Conservation (phyloP, 208 protist genomes). For the Novymonas esmeraldas region DNA sequence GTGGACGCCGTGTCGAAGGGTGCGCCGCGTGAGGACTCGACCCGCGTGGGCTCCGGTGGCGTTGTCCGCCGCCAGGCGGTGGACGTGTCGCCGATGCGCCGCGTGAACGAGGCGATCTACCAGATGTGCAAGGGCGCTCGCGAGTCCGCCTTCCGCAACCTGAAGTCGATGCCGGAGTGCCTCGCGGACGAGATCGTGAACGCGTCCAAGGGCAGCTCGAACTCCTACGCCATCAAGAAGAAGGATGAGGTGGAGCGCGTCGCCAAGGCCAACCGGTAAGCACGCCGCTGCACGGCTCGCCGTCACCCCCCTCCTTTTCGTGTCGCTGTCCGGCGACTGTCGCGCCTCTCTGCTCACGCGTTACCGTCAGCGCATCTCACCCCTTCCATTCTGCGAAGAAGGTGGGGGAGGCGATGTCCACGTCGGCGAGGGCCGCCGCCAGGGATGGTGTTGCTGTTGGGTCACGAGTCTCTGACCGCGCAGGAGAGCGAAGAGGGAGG, state of each 20-base stretch:
- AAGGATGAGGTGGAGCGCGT: slow-evolving; percentile 99
- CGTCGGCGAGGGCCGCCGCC: too few relatives aligned
- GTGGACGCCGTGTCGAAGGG: slow-evolving; percentile 98
- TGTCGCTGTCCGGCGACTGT: too few relatives aligned
- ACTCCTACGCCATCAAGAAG: slow-evolving; percentile 99
- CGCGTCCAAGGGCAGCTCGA: slow-evolving; percentile 98
- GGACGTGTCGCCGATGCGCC: slow-evolving; percentile 99
- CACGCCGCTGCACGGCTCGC: background rate
- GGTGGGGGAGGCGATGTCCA: too few relatives aligned
- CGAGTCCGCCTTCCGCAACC: slow-evolving; percentile 98
- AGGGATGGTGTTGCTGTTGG: too few relatives aligned
- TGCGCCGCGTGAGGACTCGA: slow-evolving; percentile 99
- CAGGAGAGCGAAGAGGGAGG: too few relatives aligned
- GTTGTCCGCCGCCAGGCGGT: slow-evolving; percentile 99
- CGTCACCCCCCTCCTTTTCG: too few relatives aligned
- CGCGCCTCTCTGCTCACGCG: background rate
- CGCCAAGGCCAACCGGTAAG: slow-evolving; percentile 99
- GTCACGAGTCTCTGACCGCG: too few relatives aligned
- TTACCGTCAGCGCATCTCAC: too few relatives aligned
- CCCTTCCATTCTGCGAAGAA: too few relatives aligned
- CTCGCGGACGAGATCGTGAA: slow-evolving; percentile 99
- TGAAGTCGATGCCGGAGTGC: slow-evolving; percentile 99
- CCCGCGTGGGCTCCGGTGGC: slow-evolving; percentile 99
- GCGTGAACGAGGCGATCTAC: slow-evolving; percentile 99
- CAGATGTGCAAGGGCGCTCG: slow-evolving; percentile 98